Percentiles rank a stretch among this genome's conserved stretches.
Conservation (phyloP, 148 eudicot species). For the Amaranthus hypochondriacus region DNA sequence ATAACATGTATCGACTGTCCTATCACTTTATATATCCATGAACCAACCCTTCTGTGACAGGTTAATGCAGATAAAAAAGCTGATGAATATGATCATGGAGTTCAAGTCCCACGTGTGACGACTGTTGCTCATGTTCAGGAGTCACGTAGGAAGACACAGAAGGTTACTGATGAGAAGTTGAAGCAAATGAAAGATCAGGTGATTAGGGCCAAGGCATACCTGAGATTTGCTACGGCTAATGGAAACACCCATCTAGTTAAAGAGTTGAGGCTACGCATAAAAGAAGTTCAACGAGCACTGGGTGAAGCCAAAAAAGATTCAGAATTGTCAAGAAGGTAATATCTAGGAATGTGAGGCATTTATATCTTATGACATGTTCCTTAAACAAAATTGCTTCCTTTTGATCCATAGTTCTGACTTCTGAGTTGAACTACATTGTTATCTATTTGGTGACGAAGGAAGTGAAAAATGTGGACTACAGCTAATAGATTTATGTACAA, state of each 20-base stretch:
- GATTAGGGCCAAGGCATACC: conserved; percentile 80
- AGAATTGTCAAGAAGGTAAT: conserved; percentile 61
- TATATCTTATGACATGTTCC: not conserved
- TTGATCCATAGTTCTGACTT: not conserved
- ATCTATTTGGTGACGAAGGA: too few relatives aligned
- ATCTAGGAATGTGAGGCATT: not conserved
- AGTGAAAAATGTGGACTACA: too few relatives aligned
- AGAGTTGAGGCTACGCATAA: conserved; percentile 71
- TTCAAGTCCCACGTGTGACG: conserved; percentile 13
- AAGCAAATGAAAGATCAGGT: conserved; percentile 83
- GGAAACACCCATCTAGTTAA: conserved; percentile 65
- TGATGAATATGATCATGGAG: conserved; percentile 25
- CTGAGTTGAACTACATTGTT: too few relatives aligned
- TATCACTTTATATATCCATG: not conserved
- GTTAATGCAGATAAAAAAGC: conserved; percentile 21
- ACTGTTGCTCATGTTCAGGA: conserved; percentile 23
- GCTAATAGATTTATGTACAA: too few relatives aligned
- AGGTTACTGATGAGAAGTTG: conserved; percentile 47
- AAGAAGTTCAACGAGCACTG: conserved; percentile 63
- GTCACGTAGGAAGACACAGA: conserved; percentile 25
- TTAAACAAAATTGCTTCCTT: not conserved
- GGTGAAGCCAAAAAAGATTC: conserved; percentile 63
- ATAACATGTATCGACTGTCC: not conserved
- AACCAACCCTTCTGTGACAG: conserved; percentile 14
- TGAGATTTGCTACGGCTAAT: conserved; percentile 52